Percentiles rank a stretch among this genome's conserved stretches.
These are phyloP conservation scores for Thelonectria blattea DNA, from an alignment of 2,329 filamentous ascomycete genomes.

Conservation along the genomic window DNA sequence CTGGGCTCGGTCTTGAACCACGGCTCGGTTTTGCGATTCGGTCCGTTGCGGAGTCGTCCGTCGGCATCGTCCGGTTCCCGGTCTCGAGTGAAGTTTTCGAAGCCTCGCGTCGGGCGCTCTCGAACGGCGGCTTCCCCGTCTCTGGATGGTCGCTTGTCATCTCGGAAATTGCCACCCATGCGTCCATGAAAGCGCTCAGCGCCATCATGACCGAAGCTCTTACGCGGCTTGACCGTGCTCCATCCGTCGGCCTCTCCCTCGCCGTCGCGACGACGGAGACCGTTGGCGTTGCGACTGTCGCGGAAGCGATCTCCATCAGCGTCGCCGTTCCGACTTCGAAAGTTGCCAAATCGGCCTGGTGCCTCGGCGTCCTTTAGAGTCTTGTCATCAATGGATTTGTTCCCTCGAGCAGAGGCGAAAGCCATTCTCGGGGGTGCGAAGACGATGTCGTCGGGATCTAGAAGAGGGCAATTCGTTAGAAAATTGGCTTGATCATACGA, in stretches of 20 bases:
- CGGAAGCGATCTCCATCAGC: constrained; percentile 58
- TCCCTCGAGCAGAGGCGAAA: constrained; percentile 77
- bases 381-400: constrained; percentile 61
- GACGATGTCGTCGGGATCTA: constrained; percentile 79
- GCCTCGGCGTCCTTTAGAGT: constrained; percentile 56
- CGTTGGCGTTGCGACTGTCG: constrained; percentile 55
- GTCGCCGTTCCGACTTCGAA: constrained; percentile 60
- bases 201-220: constrained; percentile 75
- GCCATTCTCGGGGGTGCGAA: constrained; percentile 83
- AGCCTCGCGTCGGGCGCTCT: constrained; percentile 54
- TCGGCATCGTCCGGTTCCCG: constrained; percentile 61
- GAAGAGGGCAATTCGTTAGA: constrained; percentile 22
- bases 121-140: constrained; percentile 62
- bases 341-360: constrained; percentile 63
- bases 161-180: constrained; percentile 59
- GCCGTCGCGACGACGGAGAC: constrained; percentile 60
- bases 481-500: constrained; percentile 3
- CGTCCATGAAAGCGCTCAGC: constrained; percentile 73
- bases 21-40: constrained; percentile 70
- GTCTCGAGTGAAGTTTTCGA: constrained; percentile 58
- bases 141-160: constrained; percentile 52
- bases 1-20: constrained; percentile 71
- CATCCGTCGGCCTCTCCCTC: constrained; percentile 73
- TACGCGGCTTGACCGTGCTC: constrained; percentile 75
- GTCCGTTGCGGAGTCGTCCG: constrained; percentile 67